Evolutionary conservation across 768 basidiomycete genomes (phyloP), one percentile per base, ranked within the genome.

Genomic region (Termitomyces sp.): DNA sequence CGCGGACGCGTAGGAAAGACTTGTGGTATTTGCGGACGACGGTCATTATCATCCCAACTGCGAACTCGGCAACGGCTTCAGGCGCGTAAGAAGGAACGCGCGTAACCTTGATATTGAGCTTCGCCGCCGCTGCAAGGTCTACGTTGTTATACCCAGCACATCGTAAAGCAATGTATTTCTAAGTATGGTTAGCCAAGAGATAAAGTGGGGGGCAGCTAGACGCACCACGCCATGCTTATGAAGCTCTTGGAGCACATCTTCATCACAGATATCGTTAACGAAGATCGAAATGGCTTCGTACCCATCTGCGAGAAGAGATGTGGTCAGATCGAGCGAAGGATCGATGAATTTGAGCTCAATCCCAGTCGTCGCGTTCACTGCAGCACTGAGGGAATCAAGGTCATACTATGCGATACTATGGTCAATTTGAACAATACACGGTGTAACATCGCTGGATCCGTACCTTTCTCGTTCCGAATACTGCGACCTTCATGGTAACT

Each of bases 1-100:
- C 78, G 7, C 78, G 76, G 2, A 80, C 78, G n/a, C 78, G 76
- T 52, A 73, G 73, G 63, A 76, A 78, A 11, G 78, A 76, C 62
- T 80, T 80, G 69, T 80, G 78, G 62, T 78, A 80, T 64, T 80
- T 80, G 60, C 78, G 75, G 11, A 78, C 68, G 45, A 80, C 76
- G 35, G 78, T 80, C 68, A 80, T 65, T 56, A 80, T 73, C 76
- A 79, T 80, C n/a, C 78, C 78, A 20, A 80, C 75, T 16, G 78
- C 70, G 65, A 80, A 80, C 62, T 79, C 78, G 16, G 78, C 78
- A 28, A 79, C 75, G 11, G 78, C 76, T 66, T 78, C 77, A 2
- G 79, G 78, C 22, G 79, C 76, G 62, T 80, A 80, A 8, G 79
- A 73, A 5, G 79, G 79, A 1, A 79, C 79, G 4, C 76, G 75